These are phyloP conservation scores for Penicillium nordicum DNA, from an alignment of 2,329 filamentous ascomycete genomes.

Conservation along the genomic window DNA sequence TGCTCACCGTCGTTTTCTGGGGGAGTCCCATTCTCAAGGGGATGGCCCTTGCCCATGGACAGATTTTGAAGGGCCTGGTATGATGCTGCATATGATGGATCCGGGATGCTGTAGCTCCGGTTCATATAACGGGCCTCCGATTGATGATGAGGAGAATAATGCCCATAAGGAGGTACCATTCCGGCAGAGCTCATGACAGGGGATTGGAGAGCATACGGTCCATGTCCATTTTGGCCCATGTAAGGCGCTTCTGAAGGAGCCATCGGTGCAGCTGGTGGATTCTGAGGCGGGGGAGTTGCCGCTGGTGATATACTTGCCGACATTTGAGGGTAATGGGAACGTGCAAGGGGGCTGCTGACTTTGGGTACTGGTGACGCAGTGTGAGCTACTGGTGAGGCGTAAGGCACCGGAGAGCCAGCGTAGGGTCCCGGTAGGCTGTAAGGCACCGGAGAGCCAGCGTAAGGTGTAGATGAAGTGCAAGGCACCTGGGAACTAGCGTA, in stretches of 20 bases:
- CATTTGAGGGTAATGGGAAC: slow-evolving; percentile 33
- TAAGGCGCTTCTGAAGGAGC: slow-evolving; percentile 25
- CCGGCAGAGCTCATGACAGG: slow-evolving; percentile 36
- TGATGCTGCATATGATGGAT: slow-evolving; percentile 26
- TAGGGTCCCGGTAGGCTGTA: neutral
- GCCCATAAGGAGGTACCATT: slow-evolving; percentile 33
- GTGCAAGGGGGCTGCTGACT: slow-evolving; percentile 37
- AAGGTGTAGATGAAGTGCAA: neutral
- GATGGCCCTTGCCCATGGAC: slow-evolving; percentile 17
- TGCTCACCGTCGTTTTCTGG: slow-evolving; percentile 35
- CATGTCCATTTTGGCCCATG: slow-evolving; percentile 28
- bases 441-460: slow-evolving; percentile 5
- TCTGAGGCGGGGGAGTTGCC: slow-evolving; percentile 23
- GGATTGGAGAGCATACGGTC: slow-evolving; percentile 34
- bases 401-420: slow-evolving; percentile 7
- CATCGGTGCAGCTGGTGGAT: slow-evolving; percentile 19
- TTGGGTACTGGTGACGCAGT: slow-evolving; percentile 30
- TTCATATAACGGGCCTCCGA: slow-evolving; percentile 28
- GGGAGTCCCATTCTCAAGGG: slow-evolving; percentile 32
- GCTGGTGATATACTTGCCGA: slow-evolving; percentile 37
- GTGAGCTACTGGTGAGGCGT: slow-evolving; percentile 14
- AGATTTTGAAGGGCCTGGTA: slow-evolving; percentile 34
- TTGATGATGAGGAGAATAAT: slow-evolving; percentile 28
- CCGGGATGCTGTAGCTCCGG: slow-evolving; percentile 31
- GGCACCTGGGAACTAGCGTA: neutral